phyloP scores from a whole-genome alignment of 1,284 basidiomycete genomes.

The Golubevia sp. region DNA sequence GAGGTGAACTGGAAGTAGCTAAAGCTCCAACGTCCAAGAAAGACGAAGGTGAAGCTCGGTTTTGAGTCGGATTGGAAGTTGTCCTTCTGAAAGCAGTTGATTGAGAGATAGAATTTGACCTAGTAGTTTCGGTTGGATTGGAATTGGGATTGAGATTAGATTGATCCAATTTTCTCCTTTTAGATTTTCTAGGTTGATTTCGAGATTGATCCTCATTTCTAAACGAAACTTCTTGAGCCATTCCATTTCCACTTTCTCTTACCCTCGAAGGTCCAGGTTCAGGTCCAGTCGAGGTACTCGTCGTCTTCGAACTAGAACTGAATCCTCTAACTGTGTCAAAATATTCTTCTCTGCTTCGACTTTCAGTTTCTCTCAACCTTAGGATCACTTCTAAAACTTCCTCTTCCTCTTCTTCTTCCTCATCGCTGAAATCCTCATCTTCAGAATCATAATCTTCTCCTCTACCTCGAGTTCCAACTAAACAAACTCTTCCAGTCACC shows the following conservation, averaged over 20 bases:
- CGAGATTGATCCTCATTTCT: not conserved
- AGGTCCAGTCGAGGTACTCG: not conserved
- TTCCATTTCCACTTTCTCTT: not conserved
- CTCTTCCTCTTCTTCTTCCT: conserved; percentile 24
- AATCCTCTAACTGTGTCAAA: conserved; percentile 7
- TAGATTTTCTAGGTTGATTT: not conserved
- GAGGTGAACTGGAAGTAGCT: not conserved
- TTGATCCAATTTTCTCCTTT: not conserved
- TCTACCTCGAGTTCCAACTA: conserved; percentile 23
- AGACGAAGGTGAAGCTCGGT: not conserved
- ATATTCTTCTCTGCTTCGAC: conserved; percentile 44
- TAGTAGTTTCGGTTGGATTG: no score
- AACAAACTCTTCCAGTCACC: conserved; percentile 47
- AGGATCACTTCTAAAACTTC: conserved; percentile 52
- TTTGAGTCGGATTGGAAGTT: not conserved
- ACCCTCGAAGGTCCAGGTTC: not conserved
- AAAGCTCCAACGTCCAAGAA: not conserved
- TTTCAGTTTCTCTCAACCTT: conserved; percentile 47
- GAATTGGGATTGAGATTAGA: no score
- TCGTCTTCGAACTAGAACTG: not conserved
- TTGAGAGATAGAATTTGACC: not conserved
- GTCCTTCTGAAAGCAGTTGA: not conserved
- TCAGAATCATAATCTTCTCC: conserved; percentile 47
- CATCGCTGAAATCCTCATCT: conserved; percentile 6
- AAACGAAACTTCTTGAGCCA: no score